These are phyloP conservation scores for Bauhinia variegata DNA, from an alignment of 306 rosid species.

Conservation along the genomic window DNA sequence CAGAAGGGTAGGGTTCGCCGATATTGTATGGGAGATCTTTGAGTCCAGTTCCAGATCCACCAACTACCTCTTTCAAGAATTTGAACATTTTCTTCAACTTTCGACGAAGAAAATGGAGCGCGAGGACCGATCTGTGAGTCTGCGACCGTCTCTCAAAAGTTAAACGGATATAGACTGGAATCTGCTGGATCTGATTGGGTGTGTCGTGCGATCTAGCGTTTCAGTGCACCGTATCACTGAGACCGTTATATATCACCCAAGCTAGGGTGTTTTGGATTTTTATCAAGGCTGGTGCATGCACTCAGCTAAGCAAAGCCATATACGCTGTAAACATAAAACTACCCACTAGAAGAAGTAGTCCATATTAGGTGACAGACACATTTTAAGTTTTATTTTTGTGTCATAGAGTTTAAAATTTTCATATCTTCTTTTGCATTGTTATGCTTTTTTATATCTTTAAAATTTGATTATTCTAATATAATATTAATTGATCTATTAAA, in stretches of 20 bases:
- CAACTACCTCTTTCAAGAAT: slow-evolving; percentile 78
- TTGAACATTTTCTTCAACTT: slow-evolving; percentile 42
- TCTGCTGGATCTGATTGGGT: not conserved
- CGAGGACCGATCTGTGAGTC: not conserved
- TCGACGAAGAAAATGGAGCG: not conserved
- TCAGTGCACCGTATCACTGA: not conserved
- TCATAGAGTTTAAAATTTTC: too few species aligned
- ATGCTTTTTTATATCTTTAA: too few species aligned
- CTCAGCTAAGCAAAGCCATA: too few species aligned
- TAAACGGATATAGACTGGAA: not conserved
- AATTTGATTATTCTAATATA: too few species aligned
- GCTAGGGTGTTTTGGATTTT: not conserved
- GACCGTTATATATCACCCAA: not conserved
- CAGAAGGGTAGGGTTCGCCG: slow-evolving; percentile 82
- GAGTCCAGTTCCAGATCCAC: slow-evolving; percentile 88
- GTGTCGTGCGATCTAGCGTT: not conserved
- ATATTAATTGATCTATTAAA: too few species aligned
- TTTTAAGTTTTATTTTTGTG: too few species aligned
- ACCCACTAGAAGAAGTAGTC: too few species aligned
- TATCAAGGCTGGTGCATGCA: too few species aligned
- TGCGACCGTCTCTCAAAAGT: not conserved
- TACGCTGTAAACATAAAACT: too few species aligned
- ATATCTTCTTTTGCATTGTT: too few species aligned
- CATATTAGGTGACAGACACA: too few species aligned
- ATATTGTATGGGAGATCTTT: slow-evolving; percentile 93